phyloP scores from a whole-genome alignment of 2,329 filamentous ascomycete species.

The Neofusicoccum kwambonambiense region DNA sequence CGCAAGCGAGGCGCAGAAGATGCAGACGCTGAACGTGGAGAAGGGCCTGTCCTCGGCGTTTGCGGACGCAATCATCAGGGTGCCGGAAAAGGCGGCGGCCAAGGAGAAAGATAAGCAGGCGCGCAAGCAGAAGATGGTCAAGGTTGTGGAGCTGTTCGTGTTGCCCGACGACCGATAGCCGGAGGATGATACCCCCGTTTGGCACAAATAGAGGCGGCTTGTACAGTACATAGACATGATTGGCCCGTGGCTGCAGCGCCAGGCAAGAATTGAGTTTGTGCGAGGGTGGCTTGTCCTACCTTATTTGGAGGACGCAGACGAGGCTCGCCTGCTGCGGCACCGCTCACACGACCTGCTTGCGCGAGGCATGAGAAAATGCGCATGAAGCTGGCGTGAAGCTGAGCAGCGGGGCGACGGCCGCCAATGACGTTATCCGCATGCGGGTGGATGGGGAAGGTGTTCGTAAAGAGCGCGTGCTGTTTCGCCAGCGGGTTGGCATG shows the following conservation, averaged over 20 bases:
- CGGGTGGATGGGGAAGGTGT: background rate
- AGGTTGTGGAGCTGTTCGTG: slow-evolving; percentile 70
- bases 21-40: slow-evolving; percentile 48
- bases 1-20: slow-evolving; percentile 46
- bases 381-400: background rate
- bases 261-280: background rate
- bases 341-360: background rate
- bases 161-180: slow-evolving; percentile 8
- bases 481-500: background rate
- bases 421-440: background rate
- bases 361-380: background rate
- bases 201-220: background rate
- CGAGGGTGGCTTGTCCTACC: too few relatives aligned
- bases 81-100: slow-evolving; percentile 27
- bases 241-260: background rate
- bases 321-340: background rate
- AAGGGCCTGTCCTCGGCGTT: slow-evolving; percentile 65
- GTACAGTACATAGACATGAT: background rate
- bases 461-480: background rate
- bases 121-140: slow-evolving; percentile 63
- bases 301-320: too few relatives aligned
- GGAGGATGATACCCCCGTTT: slow-evolving; percentile 4
- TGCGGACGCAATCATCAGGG: slow-evolving; percentile 61
- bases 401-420: too few relatives aligned
- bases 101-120: slow-evolving; percentile 60